Evolutionary conservation across 2,329 filamentous ascomycete species (phyloP), one percentile per base, ranked within the genome.

Genomic region (Aspergillus caelatus): DNA sequence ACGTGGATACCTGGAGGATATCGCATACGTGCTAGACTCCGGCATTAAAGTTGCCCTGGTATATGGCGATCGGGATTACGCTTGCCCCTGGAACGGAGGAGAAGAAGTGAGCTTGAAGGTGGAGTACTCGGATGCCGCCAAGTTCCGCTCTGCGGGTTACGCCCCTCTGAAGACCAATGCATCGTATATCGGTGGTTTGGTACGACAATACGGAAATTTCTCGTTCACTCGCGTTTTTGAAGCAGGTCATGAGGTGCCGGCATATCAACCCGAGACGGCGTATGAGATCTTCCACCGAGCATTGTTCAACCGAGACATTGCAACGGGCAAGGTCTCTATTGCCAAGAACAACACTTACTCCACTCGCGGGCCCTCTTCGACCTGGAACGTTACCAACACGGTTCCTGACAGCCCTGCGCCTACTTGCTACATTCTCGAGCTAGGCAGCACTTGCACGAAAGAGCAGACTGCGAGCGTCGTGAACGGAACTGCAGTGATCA

Each of bases 61-160:
- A 45, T 87, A 88, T 68, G 86, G 86, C 2, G 86, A 88, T 69
- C 80, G 84, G 2, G 86, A 88, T 70, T 88, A 82, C 67, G 79
- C 81, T 3, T 85, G 83, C 70, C 85, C 85, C 66, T 88, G 85
- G 86, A 76, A 85, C 26, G 85, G 85, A 10, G 86, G 84, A 53
- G 85, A 88, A 68, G 72, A 77, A 7, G 80, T 82, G 9, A 84
- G 82, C 60, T 75, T 86, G 5, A 78, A 79, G 1, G 78, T 87
- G 43, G 76, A 82, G 10, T 83, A 84, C 70, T 72, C 77, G 7
- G 71, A 77, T 30, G 74, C 79, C 6, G 71, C 76, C 7, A 70
- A 75, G 3, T 88, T 88, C 75, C 75, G 73, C 12, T 67, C 74
- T 14, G 83, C 84, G 1, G 85, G 85, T 2, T 86, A 87, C 68